phyloP scores from a whole-genome alignment of 1,139 yeast species.

The Yamadazyma epiphylla region DNA sequence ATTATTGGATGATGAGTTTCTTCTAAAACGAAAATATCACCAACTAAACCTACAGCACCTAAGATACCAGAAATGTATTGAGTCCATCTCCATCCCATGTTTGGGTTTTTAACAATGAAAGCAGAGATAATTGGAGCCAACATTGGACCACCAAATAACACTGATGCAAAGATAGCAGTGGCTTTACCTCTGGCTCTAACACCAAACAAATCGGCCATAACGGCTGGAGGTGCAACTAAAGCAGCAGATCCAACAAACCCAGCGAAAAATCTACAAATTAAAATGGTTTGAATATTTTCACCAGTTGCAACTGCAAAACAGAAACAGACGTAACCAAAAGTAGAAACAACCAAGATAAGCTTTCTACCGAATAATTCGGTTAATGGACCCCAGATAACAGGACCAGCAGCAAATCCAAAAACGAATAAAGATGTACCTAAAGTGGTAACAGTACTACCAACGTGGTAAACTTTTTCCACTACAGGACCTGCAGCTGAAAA shows the following conservation, averaged over 20 bases:
- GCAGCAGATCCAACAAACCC: conserved; percentile 43
- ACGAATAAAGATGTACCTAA: conserved; percentile 40
- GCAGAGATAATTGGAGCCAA: conserved; percentile 40
- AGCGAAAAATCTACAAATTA: conserved; percentile 39
- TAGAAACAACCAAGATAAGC: conserved; percentile 23
- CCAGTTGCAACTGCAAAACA: conserved; percentile 39
- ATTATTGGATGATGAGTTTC: conserved; percentile 53
- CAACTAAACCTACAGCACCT: conserved; percentile 29
- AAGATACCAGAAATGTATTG: conserved; percentile 51
- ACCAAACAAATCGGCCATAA: conserved; percentile 37
- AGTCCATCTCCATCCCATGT: conserved; percentile 59
- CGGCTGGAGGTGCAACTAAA: conserved; percentile 43
- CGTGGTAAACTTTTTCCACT: conserved; percentile 24
- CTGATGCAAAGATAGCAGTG: conserved; percentile 28
- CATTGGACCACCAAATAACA: conserved; percentile 46
- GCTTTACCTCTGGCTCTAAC: conserved; percentile 35
- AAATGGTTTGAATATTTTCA: conserved; percentile 34
- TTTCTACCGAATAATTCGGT: conserved; percentile 40
- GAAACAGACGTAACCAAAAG: conserved; percentile 31
- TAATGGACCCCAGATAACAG: conserved; percentile 40
- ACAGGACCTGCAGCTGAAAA: conserved; percentile 27
- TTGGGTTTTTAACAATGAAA: conserved; percentile 27
- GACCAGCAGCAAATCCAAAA: conserved; percentile 45
- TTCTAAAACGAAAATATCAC: conserved; percentile 29
- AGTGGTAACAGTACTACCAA: conserved; percentile 32